Evolutionary conservation across 495 filamentous ascomycete genomes (phyloP), one percentile per base, ranked within the genome.

Genomic region (Aspergillus panamensis): DNA sequence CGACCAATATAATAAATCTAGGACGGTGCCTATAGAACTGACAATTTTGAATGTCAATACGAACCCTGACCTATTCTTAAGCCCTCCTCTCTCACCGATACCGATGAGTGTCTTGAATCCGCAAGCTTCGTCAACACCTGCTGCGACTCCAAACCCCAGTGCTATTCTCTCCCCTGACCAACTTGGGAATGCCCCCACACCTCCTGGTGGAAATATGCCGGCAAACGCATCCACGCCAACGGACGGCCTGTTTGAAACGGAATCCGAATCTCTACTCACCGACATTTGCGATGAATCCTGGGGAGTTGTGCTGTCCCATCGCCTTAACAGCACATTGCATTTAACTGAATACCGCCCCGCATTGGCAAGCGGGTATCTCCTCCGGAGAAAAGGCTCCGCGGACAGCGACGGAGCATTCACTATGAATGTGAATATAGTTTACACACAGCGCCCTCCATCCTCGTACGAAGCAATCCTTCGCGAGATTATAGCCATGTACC

Each of bases 251-350:
- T 50, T 69, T 3, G 84, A 90, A 43, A 68, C 82, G 1, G 91
- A 95, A 49, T 77, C 82, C 0, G 90, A 95, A 43, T 81, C 89
- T 7, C 80, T 85, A 14, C 81, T 98, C 7, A 72, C 89, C 6
- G 92, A 97, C 65, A 66, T 84, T 30, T 82, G 82, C 19, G 92
- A 97, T 54, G 87, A 92, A 52, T 88, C 84, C 3, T 96, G 90
- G 89, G 86, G 84, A 29, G 82, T 91, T 19, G 72, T 96, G 14
- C 74, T 92, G 44, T 76, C 74, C 0, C 87, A 92, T 67, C 80
- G 86, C n/a, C 79, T 90, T 16, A 86, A 86, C 68, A 86, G 84
- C 62, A 84, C 85, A 3, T 72, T 78, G 1, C 84, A 83, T 10
- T 69, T 87, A 19, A 80, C 80, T 6, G 86, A 89, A 53, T 80